Conservation (phyloP, 2,329 filamentous ascomycete species). For the Zymoseptoria ardabiliae region DNA sequence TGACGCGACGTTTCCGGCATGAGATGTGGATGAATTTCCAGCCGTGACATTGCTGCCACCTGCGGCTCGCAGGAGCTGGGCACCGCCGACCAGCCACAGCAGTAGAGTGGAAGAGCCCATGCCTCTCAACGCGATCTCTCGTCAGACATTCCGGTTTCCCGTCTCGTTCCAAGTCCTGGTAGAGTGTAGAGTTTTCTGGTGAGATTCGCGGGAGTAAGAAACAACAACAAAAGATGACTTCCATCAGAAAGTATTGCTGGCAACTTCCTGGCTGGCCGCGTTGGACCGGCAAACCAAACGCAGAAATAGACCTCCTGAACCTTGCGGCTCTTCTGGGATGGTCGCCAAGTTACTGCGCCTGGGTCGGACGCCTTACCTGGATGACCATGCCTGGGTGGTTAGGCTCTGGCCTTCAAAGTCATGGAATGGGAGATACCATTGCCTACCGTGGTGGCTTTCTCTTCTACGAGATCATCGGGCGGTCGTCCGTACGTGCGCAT, state of each 20-base stretch:
- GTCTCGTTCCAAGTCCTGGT: not conserved
- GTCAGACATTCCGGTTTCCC: not conserved
- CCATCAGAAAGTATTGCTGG: not conserved
- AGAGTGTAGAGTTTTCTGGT: not conserved
- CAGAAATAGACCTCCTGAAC: not conserved
- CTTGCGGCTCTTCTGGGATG: not conserved
- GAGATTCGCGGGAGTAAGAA: not conserved
- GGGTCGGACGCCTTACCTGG: not conserved
- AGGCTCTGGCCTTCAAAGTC: not conserved
- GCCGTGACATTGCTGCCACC: not conserved
- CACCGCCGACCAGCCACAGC: not conserved
- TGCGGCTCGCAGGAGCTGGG: not conserved
- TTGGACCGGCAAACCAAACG: not conserved
- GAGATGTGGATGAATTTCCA: not conserved
- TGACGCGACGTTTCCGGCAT: not conserved
- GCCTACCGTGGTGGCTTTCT: too few species aligned
- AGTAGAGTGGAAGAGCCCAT: not conserved
- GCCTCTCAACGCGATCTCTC: not conserved
- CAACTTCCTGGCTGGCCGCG: not conserved
- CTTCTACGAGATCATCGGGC: too few species aligned
- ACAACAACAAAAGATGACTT: not conserved
- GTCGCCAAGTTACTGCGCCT: not conserved
- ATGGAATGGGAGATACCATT: not conserved
- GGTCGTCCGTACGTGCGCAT: not conserved
- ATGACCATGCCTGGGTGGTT: not conserved